A percentile compares a stretch with the other conserved stretches of the same genome.
Evolutionary conservation across 805 yeast genomes (phyloP).

Genomic region (Wickerhamiella alocasiicola): DNA sequence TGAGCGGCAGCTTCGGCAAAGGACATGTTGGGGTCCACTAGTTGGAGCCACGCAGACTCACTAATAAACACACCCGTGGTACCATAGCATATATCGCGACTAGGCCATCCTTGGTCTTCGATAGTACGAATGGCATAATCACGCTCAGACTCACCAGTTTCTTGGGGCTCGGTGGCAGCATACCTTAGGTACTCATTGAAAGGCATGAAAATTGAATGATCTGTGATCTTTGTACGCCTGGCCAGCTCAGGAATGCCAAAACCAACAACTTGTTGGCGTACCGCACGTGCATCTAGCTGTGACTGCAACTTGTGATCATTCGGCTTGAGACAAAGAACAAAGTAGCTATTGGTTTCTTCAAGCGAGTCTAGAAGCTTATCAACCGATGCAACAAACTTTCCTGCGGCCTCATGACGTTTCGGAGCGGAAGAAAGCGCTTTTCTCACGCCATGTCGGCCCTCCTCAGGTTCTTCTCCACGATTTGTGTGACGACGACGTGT

Average conservation of each 20-base stretch:
- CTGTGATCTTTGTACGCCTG: conserved; percentile 28
- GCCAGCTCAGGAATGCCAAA: conserved; percentile 33
- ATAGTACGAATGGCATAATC: conserved; percentile 25
- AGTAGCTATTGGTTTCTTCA: conserved; percentile 31
- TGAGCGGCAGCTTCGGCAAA: conserved; percentile 27
- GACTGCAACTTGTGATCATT: conserved; percentile 30
- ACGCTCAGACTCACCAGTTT: conserved; percentile 21
- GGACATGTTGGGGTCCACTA: conserved; percentile 29
- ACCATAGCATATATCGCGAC: conserved; percentile 30
- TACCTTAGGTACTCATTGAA: conserved; percentile 28
- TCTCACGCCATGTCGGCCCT: conserved; percentile 6
- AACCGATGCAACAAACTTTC: conserved; percentile 25
- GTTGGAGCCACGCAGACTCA: conserved; percentile 31
- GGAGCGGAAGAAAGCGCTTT: not conserved
- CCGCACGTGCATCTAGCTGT: conserved; percentile 33
- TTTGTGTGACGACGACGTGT: conserved; percentile 14
- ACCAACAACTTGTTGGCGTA: conserved; percentile 32
- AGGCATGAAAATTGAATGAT: conserved; percentile 30
- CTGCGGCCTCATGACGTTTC: conserved; percentile 13
- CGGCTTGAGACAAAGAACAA: conserved; percentile 32
- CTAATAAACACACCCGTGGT: conserved; percentile 32
- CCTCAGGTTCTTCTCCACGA: conserved; percentile 12
- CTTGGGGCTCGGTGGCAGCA: conserved; percentile 16
- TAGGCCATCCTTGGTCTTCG: conserved; percentile 26
- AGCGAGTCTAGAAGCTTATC: conserved; percentile 29